phyloP scores from a whole-genome alignment of 2,329 filamentous ascomycete species.

The Lecanicillium sp. region DNA sequence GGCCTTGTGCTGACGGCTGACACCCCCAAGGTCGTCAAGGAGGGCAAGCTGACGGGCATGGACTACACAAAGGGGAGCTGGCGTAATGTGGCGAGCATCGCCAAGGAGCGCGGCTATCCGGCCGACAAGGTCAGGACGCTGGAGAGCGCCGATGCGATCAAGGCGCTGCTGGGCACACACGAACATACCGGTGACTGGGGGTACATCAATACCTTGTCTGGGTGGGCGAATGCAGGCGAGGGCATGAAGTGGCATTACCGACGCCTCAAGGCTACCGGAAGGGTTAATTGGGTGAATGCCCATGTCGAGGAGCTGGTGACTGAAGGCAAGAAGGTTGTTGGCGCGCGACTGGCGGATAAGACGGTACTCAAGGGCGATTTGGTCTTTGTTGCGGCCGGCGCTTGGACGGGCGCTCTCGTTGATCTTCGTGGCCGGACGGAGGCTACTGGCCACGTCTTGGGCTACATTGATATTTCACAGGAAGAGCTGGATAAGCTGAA shows the following conservation, averaged over 20 bases:
- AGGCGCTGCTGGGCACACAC: constrained; percentile 35
- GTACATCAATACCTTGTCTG: constrained; percentile 66
- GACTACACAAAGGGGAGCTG: constrained; percentile 54
- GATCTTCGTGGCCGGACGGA: constrained; percentile 69
- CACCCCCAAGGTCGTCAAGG: constrained; percentile 22
- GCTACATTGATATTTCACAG: constrained; percentile 66
- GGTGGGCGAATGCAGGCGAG: constrained; percentile 73
- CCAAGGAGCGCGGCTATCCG: constrained; percentile 27
- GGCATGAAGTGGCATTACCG: constrained; percentile 58
- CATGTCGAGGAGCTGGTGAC: constrained; percentile 35
- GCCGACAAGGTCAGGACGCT: constrained; percentile 36
- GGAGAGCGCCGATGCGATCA: constrained; percentile 35
- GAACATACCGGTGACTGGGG: constrained; percentile 55
- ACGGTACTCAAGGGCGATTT: constrained; percentile 53
- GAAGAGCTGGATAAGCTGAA: constrained; percentile 60
- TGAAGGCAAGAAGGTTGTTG: constrained; percentile 37
- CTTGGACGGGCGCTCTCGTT: constrained; percentile 74
- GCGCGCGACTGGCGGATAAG: constrained; percentile 35
- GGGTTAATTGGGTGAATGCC: constrained; percentile 48
- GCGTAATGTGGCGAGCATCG: constrained; percentile 50
- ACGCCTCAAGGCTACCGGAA: constrained; percentile 44
- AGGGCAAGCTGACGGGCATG: constrained; percentile 35
- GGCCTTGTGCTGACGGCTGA: constrained; percentile 60
- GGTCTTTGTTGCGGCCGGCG: constrained; percentile 74
- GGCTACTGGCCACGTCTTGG: constrained; percentile 75